A percentile compares a stretch with the other conserved stretches of the same genome.
These are phyloP conservation scores for Heritiera littoralis DNA, from an alignment of 345 rosid genomes.

Conservation along the genomic window DNA sequence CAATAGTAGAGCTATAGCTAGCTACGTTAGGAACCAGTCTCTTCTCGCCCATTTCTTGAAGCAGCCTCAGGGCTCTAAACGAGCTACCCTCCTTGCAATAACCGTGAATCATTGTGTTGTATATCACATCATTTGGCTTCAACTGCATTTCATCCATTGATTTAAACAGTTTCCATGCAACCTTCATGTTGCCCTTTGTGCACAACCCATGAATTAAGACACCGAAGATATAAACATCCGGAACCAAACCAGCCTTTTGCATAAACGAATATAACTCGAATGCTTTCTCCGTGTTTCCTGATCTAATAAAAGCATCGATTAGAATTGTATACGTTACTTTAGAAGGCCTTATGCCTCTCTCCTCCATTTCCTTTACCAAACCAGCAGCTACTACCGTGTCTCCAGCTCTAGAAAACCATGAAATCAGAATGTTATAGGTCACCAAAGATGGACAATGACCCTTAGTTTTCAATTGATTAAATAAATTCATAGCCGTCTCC, in stretches of 20 bases:
- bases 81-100: constrained; percentile 76
- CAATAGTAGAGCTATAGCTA: constrained; percentile 56
- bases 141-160: constrained; percentile 48
- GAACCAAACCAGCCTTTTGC: constrained; percentile 58
- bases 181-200: constrained; percentile 67
- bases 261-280: constrained; percentile 47
- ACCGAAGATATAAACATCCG: constrained; percentile 62
- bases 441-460: constrained; percentile 62
- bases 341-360: constrained; percentile 68
- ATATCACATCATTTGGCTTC: constrained; percentile 64
- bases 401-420: constrained; percentile 54
- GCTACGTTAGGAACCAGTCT: constrained; percentile 62
- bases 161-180: constrained; percentile 56
- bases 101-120: constrained; percentile 68
- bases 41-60: constrained; percentile 57
- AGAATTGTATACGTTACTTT: constrained; percentile 68
- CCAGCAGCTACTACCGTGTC: constrained; percentile 40
- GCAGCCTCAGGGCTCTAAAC: constrained; percentile 61
- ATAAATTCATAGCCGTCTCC: constrained; percentile 52
- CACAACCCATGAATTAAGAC: constrained; percentile 72
- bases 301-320: constrained; percentile 50
- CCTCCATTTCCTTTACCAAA: constrained; percentile 76
- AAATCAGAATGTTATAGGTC: constrained; percentile 59
- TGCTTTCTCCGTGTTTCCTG: constrained; percentile 61
- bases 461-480: constrained; percentile 49